These are phyloP conservation scores for Aureobasidium namibiae DNA, from an alignment of 2,329 filamentous ascomycete genomes.

Conservation along the genomic window DNA sequence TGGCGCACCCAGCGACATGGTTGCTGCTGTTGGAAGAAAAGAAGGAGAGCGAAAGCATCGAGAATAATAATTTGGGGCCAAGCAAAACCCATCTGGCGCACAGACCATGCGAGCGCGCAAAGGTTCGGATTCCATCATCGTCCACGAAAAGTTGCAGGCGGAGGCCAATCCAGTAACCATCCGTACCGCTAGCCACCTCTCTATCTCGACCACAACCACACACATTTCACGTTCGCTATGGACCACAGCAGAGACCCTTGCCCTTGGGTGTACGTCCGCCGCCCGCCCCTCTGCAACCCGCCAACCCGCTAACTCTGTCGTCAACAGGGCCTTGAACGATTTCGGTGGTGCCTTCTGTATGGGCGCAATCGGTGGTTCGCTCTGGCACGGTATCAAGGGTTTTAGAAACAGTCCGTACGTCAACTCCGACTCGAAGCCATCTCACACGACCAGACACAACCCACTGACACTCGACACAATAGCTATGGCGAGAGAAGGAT, in stretches of 20 bases:
- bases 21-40: neutral
- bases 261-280: slow-evolving; percentile 53
- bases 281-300: too few relatives aligned
- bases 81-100: neutral
- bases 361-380: slow-evolving; percentile 42
- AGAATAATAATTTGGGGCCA: neutral
- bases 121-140: slow-evolving; percentile 7
- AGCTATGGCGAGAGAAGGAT: slow-evolving; percentile 74
- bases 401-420: slow-evolving; percentile 46
- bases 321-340: slow-evolving; percentile 68
- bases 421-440: neutral
- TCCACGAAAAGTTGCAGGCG: neutral
- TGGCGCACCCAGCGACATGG: slow-evolving; percentile 18
- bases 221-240: slow-evolving; percentile 35
- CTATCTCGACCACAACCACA: neutral
- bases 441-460: neutral
- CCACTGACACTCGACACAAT: neutral
- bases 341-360: slow-evolving; percentile 91
- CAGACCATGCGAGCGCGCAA: too few relatives aligned
- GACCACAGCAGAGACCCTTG: slow-evolving; percentile 97
- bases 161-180: neutral
- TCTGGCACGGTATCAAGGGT: slow-evolving; percentile 94
- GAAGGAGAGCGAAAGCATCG: neutral
- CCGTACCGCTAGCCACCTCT: neutral
- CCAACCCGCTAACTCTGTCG: neutral